A percentile compares a stretch with the other conserved stretches of the same genome.
Conservation (phyloP, 306 rosid genomes). For the Acmispon strigosus region DNA sequence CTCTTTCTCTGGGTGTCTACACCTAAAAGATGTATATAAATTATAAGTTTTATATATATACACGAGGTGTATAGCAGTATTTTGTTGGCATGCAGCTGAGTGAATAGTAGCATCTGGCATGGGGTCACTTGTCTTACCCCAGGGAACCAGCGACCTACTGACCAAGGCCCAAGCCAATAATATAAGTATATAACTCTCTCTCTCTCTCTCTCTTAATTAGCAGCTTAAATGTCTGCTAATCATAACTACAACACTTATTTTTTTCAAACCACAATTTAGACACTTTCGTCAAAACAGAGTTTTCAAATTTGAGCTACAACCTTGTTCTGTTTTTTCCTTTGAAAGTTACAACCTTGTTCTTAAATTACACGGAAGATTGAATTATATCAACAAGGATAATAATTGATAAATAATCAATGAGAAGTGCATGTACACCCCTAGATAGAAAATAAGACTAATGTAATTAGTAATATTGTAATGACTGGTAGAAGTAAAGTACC, state of each 20-base stretch:
- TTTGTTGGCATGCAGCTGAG: not conserved
- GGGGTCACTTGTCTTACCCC: constrained; percentile 39
- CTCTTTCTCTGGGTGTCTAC: no score
- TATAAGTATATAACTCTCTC: not conserved
- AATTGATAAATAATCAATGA: no score
- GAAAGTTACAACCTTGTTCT: not conserved
- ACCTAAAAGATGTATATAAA: no score
- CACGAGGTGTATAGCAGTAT: not conserved
- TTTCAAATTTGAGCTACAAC: constrained; percentile 9
- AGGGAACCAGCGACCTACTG: constrained; percentile 41
- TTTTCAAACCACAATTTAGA: not conserved
- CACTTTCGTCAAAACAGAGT: not conserved
- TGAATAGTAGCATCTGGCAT: not conserved
- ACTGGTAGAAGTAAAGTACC: no score
- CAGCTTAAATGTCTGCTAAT: not conserved
- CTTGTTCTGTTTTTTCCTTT: no score
- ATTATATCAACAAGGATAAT: not conserved
- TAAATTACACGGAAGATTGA: not conserved
- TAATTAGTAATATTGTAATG: no score
- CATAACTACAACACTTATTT: not conserved
- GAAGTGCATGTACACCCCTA: no score
- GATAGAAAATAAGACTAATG: no score
- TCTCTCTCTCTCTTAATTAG: not conserved
- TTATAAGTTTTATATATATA: no score
- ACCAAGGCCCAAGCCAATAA: not conserved